Evolutionary conservation across 306 rosid genomes (phyloP), one percentile per base, ranked within the genome.

Genomic region (Sicyos baderoa): DNA sequence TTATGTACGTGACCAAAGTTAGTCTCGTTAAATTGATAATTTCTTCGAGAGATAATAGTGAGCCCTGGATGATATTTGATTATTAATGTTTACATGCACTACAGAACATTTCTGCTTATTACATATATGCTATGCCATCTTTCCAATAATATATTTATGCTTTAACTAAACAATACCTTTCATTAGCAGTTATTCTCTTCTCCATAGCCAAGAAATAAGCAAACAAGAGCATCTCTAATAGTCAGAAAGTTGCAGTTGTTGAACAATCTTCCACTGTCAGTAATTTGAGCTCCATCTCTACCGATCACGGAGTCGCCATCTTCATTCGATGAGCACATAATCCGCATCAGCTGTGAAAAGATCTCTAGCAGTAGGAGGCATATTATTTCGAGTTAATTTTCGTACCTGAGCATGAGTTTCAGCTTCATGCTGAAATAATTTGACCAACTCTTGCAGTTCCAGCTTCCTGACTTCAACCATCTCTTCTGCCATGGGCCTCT

Each of bases 341-440:
- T 83, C 83, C 0, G 74, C 76, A 6, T 77, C 72, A 50, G 19
- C 4, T 15, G 21, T 57, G 50, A 86, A 72, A 13, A 74, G 64
- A 62, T 93, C 97, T 18, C 89, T 91, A 10, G 90, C 78, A 11
- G 98, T 92, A 71, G 96, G 97, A 42, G 94, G 84, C 67, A 90
- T 76, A 77, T 72, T 90, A 25, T 77, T 82, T 62, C 94, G 83
- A 23, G 86, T 70, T 54, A 76, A 77, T 79, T 80, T 83, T 13
- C 85, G 78, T 49, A 90, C 89, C 82, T 79, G 90, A 21, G 91
- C 99, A 79, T 90, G 99, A 80, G 81, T 84, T 78, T 90, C 97
- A 21, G 99, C 99, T 47, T 93, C 99, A 18, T 88, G 96, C 82
- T 93, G 87, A 74, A 90, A 93, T 90, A 84, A 79, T 75, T 83